These are phyloP conservation scores for Parastagonospora nodorum DNA, from an alignment of 2,329 filamentous ascomycete species.

Conservation along the genomic window DNA sequence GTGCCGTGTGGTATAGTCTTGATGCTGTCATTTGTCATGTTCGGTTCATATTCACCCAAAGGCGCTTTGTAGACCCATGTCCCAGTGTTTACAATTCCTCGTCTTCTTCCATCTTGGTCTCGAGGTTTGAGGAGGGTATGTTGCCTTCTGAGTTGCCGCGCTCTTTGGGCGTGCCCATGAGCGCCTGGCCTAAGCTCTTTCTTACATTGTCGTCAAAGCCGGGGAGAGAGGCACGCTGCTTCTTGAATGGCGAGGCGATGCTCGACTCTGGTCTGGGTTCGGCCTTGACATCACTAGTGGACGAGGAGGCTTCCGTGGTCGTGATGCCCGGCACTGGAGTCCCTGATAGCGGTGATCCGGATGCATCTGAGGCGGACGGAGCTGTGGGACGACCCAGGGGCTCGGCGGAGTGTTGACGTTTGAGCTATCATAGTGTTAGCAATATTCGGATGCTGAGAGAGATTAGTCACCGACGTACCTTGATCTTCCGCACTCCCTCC, in stretches of 20 bases:
- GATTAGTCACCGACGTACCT: constrained; percentile 57
- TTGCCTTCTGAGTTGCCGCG: constrained; percentile 39
- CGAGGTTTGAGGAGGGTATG: constrained; percentile 25
- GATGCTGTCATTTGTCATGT: too few species aligned
- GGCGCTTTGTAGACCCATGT: too few species aligned
- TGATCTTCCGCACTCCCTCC: constrained; percentile 81
- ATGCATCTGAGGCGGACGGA: constrained; percentile 27
- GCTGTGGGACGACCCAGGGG: constrained; percentile 56
- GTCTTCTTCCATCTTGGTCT: constrained; percentile 49
- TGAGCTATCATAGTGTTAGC: constrained; percentile 62
- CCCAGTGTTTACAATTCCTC: constrained; percentile 48
- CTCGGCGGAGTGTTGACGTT: constrained; percentile 78
- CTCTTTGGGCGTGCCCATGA: constrained; percentile 39
- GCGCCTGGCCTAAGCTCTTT: constrained; percentile 42
- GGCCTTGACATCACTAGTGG: constrained; percentile 36
- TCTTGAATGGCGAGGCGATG: constrained; percentile 76
- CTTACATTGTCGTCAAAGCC: constrained; percentile 52
- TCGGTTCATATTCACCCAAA: too few species aligned
- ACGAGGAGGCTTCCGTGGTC: constrained; percentile 26
- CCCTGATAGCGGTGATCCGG: constrained; percentile 32
- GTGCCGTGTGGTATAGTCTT: too few species aligned
- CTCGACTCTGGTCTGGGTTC: constrained; percentile 56
- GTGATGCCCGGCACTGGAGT: constrained; percentile 22
- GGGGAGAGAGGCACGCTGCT: constrained; percentile 68
- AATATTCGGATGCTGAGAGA: background rate